Conservation (phyloP, 1,139 yeast species). For the Saccharomycopsis hybrid region DNA sequence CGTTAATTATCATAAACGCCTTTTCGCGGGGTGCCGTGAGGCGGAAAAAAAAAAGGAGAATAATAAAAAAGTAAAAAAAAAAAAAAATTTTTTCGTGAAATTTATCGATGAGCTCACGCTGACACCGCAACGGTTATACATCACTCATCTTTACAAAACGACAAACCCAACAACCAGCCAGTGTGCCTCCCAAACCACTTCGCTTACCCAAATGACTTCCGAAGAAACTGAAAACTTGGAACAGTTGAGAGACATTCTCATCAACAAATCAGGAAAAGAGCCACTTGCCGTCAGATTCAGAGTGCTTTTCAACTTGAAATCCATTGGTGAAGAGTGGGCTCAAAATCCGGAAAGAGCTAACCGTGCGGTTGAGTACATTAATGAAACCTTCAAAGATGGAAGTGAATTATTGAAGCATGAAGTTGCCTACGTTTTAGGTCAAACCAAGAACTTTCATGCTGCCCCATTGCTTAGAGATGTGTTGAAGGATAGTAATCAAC, state of each 20-base stretch:
- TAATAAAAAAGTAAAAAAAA: no score
- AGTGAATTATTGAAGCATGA: conserved; percentile 96
- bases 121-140: no score
- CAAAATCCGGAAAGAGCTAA: conserved; percentile 45
- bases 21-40: no score
- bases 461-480: conserved; percentile 73
- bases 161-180: no score
- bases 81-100: no score
- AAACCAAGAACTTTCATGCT: conserved; percentile 76
- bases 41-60: no score
- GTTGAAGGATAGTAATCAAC: conserved; percentile 59
- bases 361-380: conserved; percentile 75
- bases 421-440: conserved; percentile 97
- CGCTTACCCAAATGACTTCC: not conserved
- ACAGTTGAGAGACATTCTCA: conserved; percentile 61
- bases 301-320: conserved; percentile 85
- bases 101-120: no score
- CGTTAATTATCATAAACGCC: no score
- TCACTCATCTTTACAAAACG: no score
- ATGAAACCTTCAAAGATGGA: conserved; percentile 70
- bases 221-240: conserved; percentile 40
- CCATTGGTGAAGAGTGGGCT: conserved; percentile 61
- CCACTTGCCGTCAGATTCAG: conserved; percentile 84
- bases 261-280: conserved; percentile 57
- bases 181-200: no score